These are phyloP conservation scores for Kwoniella pini DNA, from an alignment of 768 basidiomycete genomes.

Conservation along the genomic window DNA sequence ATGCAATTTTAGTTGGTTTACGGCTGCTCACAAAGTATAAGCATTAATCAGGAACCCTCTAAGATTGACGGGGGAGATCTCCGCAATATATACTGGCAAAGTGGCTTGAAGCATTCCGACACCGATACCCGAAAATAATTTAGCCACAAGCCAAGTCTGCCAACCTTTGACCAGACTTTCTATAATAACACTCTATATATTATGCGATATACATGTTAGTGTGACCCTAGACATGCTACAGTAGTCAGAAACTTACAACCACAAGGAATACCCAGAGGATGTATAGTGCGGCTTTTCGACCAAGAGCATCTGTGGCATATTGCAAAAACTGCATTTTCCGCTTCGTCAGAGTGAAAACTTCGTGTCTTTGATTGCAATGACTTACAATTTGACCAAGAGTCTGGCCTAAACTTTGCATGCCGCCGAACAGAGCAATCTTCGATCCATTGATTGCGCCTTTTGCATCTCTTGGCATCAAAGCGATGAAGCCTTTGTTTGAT, in stretches of 20 bases:
- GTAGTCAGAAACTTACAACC: slow-evolving; percentile 24
- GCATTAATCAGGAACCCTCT: slow-evolving; percentile 36
- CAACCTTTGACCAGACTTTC: slow-evolving; percentile 27
- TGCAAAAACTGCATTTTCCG: slow-evolving; percentile 13
- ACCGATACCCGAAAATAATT: slow-evolving; percentile 32
- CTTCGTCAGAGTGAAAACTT: no score
- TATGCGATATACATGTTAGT: background rate
- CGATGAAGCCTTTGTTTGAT: slow-evolving; percentile 33
- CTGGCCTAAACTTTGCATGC: slow-evolving; percentile 31
- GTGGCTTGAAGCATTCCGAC: slow-evolving; percentile 36
- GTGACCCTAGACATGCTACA: no score
- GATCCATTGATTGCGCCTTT: slow-evolving; percentile 6
- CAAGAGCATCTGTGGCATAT: slow-evolving; percentile 25
- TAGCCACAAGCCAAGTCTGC: slow-evolving; percentile 31
- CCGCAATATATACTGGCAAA: slow-evolving; percentile 31
- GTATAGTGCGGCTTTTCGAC: slow-evolving; percentile 29
- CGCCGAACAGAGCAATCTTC: slow-evolving; percentile 30
- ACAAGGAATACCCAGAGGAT: slow-evolving; percentile 22
- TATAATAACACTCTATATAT: slow-evolving; percentile 16
- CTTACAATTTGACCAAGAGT: slow-evolving; percentile 28
- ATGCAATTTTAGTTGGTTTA: background rate
- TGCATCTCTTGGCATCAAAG: slow-evolving; percentile 12
- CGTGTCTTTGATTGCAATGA: background rate
- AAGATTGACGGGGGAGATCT: slow-evolving; percentile 25
- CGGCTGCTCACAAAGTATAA: slow-evolving; percentile 27